Base-by-base conservation (phyloP, 306 rosid species). In the Citrullus mucosospermus region DNA sequence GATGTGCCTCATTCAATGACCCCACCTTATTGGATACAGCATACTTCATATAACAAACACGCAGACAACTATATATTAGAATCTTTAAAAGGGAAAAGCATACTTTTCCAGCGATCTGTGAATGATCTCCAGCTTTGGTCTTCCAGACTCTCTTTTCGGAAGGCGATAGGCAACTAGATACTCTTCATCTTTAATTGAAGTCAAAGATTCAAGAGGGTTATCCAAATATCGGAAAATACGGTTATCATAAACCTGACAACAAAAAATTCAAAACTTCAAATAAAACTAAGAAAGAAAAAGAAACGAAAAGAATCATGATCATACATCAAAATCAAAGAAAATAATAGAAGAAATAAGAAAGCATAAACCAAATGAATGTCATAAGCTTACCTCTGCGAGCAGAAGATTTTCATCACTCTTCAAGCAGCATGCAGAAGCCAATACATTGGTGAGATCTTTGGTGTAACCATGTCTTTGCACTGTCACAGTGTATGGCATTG, bases 111-210 rank as follows among this genome's bases (percentile, higher is more conserved):
- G 83, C 79, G 82, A 76, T 86, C 91, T 90, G 67, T 93, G 97
- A 77, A 87, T 69, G 76, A 96, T 79, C 88, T 96, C 99, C 78
- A 96, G 80, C 85, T 93, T 92, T 53, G 84, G 83, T 84, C 85
- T 85, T 76, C 82, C 84, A 6, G 72, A 81, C 61, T 84, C 90
- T 71, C 76, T 86, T 88, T 91, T 88, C 57, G 86, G 71, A 77
- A 91, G 80, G 77, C 96, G 93, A 85, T 88, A 96, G 11, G 96
- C 99, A 66, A 96, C 98, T 70, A 96, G 87, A 80, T 85, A 93
- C 30, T 96, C 98, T 65, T 96, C 98, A 79, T 91, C 96, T 90
- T 96, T 96, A 65, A 92, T 85, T 78, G 97, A 86, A 81, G 84
- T 78, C 84, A 96, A 78, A 58, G 88, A 65, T 82, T 91, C 97